phyloP scores from a whole-genome alignment of 148 eudicot species.

The Pharnaceum exiguum region DNA sequence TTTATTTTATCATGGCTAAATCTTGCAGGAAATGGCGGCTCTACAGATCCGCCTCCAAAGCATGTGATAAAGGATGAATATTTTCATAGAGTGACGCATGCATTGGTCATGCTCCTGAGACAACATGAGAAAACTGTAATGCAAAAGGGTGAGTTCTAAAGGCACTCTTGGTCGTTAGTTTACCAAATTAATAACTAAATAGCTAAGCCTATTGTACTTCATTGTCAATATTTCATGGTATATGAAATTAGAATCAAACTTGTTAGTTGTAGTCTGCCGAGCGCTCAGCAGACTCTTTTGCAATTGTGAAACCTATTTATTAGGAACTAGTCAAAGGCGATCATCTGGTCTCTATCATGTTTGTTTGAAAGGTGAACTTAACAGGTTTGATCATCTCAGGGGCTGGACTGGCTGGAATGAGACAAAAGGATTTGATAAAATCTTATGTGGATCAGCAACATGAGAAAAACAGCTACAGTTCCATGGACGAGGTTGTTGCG shows the following conservation, averaged over 20 bases:
- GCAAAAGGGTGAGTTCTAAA: constrained; percentile 50
- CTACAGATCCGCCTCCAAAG: constrained; percentile 53
- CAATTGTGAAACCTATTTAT: no score
- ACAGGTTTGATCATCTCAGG: constrained; percentile 27
- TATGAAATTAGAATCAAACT: no score
- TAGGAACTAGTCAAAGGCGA: no score
- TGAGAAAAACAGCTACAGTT: constrained; percentile 61
- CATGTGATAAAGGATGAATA: constrained; percentile 81
- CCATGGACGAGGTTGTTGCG: constrained; percentile 58
- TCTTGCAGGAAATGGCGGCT: constrained; percentile 46
- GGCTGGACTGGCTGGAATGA: constrained; percentile 70
- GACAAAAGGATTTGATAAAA: constrained; percentile 83
- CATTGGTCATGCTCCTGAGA: constrained; percentile 84
- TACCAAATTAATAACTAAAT: no score
- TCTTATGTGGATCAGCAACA: constrained; percentile 83
- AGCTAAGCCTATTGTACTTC: no score
- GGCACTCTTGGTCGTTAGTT: neutral
- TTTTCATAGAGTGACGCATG: constrained; percentile 83
- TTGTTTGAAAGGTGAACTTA: neutral
- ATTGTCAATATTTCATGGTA: no score
- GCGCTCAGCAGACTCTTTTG: no score
- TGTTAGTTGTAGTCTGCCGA: no score
- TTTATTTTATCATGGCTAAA: no score
- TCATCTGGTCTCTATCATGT: neutral
- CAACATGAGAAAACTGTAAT: constrained; percentile 68